A percentile compares a stretch with the other conserved stretches of the same genome.
Conservation (phyloP, 805 yeast species). For the Candida wancherniae region DNA sequence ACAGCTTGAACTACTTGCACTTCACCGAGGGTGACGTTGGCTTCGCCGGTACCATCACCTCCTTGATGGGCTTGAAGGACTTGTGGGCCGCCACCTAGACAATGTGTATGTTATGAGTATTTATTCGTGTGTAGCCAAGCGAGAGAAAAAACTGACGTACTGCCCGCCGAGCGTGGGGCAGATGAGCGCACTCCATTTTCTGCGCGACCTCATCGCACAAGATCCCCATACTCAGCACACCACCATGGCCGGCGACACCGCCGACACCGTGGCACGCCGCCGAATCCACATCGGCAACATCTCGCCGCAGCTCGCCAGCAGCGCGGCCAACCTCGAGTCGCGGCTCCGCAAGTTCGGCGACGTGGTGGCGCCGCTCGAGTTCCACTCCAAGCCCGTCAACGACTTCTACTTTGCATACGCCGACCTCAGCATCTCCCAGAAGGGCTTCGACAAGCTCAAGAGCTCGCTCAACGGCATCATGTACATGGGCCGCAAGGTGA, state of each 20-base stretch:
- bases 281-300: constrained; percentile 65
- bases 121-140: neutral
- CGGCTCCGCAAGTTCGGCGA: constrained; percentile 65
- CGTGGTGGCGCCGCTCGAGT: constrained; percentile 42
- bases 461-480: constrained; percentile 62
- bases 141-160: too few species aligned
- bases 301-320: constrained; percentile 47
- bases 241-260: constrained; percentile 1
- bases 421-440: constrained; percentile 48
- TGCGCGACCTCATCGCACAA: too few species aligned
- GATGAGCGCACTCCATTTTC: too few species aligned
- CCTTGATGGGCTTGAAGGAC: constrained; percentile 71
- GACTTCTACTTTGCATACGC: constrained; percentile 63
- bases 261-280: constrained; percentile 3
- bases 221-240: too few species aligned
- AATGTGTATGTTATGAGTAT: neutral
- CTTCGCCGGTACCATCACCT: constrained; percentile 77
- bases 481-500: constrained; percentile 68
- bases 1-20: constrained; percentile 55
- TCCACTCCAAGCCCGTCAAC: constrained; percentile 50
- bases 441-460: constrained; percentile 46
- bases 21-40: constrained; percentile 79
- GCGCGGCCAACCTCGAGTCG: constrained; percentile 41
- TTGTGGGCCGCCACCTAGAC: constrained; percentile 50
- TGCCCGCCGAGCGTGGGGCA: too few species aligned